phyloP scores from a whole-genome alignment of 169 alveolate genomes.

The Plasmodium relictum region DNA sequence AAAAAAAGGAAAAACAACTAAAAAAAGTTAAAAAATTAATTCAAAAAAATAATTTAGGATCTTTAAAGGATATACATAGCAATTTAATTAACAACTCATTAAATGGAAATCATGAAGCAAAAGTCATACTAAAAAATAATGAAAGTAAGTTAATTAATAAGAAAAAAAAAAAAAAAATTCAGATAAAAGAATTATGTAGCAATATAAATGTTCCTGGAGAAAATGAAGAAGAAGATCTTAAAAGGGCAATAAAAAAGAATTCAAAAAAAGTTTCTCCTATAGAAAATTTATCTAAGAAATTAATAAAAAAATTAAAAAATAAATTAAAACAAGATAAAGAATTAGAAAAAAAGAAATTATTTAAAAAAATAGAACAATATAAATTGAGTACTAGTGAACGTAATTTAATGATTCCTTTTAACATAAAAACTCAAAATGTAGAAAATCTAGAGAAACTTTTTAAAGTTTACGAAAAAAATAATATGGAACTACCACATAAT shows the following conservation, averaged over 20 bases:
- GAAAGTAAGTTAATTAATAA: not conserved
- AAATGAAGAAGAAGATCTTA: not conserved
- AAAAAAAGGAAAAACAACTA: slow-evolving; percentile 64
- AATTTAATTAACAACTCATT: slow-evolving; percentile 9
- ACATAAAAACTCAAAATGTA: slow-evolving; percentile 51
- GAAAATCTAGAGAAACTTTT: slow-evolving; percentile 53
- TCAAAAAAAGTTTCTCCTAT: not conserved
- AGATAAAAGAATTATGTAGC: slow-evolving; percentile 1
- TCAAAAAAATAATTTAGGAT: slow-evolving; percentile 32
- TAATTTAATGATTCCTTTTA: slow-evolving; percentile 57
- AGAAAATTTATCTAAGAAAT: slow-evolving; percentile 50
- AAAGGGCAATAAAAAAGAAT: not conserved
- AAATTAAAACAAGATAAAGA: slow-evolving; percentile 53
- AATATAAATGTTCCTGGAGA: slow-evolving; percentile 1
- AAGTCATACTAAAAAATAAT: not conserved
- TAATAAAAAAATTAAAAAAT: slow-evolving; percentile 60
- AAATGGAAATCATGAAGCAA: not conserved
- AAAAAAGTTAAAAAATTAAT: slow-evolving; percentile 66
- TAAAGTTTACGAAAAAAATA: slow-evolving; percentile 63
- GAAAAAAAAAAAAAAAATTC: not conserved
- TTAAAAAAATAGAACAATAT: slow-evolving; percentile 77
- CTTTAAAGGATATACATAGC: slow-evolving; percentile 35
- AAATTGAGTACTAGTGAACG: slow-evolving; percentile 52
- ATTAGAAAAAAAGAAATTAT: slow-evolving; percentile 45
- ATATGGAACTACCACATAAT: slow-evolving; percentile 78